These are phyloP conservation scores for Dujonia santamariae DNA, from an alignment of 1,139 yeast species.

Conservation along the genomic window DNA sequence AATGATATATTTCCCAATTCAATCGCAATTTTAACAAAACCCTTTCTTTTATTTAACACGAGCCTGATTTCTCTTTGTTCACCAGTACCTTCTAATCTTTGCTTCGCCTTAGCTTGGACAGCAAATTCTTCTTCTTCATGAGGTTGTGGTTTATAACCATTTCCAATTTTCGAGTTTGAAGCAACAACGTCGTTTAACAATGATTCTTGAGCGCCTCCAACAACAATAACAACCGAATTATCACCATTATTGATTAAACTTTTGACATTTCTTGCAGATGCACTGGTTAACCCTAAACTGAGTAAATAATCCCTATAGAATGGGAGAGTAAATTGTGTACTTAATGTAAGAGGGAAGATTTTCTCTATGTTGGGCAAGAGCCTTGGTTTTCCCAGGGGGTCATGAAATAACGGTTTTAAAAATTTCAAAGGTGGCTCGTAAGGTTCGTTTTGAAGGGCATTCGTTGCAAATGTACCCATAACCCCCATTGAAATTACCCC, in stretches of 20 bases:
- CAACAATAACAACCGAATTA: slow-evolving; percentile 79
- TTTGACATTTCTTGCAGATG: slow-evolving; percentile 70
- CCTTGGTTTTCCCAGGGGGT: slow-evolving; percentile 39
- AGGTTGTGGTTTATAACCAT: slow-evolving; percentile 51
- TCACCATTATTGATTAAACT: slow-evolving; percentile 62
- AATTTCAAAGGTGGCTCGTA: slow-evolving; percentile 52
- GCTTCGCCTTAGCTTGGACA: background rate
- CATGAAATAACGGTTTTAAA: slow-evolving; percentile 43
- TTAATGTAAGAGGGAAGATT: slow-evolving; percentile 72
- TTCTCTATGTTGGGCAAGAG: slow-evolving; percentile 79
- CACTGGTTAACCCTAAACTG: slow-evolving; percentile 82
- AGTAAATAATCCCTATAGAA: slow-evolving; percentile 82
- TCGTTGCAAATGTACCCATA: slow-evolving; percentile 81
- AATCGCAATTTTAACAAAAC: slow-evolving; percentile 84
- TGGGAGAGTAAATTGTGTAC: slow-evolving; percentile 85
- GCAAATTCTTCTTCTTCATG: slow-evolving; percentile 1
- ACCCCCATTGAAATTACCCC: slow-evolving; percentile 95
- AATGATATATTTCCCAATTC: slow-evolving; percentile 72
- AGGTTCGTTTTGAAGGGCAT: slow-evolving; percentile 55
- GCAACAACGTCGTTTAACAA: slow-evolving; percentile 49
- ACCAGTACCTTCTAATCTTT: background rate
- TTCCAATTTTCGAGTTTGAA: slow-evolving; percentile 32
- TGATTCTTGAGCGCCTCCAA: slow-evolving; percentile 95
- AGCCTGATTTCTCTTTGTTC: slow-evolving; percentile 34
- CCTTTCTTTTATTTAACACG: slow-evolving; percentile 76